Conservation (phyloP, 345 rosid genomes). For the Adansonia digitata region DNA sequence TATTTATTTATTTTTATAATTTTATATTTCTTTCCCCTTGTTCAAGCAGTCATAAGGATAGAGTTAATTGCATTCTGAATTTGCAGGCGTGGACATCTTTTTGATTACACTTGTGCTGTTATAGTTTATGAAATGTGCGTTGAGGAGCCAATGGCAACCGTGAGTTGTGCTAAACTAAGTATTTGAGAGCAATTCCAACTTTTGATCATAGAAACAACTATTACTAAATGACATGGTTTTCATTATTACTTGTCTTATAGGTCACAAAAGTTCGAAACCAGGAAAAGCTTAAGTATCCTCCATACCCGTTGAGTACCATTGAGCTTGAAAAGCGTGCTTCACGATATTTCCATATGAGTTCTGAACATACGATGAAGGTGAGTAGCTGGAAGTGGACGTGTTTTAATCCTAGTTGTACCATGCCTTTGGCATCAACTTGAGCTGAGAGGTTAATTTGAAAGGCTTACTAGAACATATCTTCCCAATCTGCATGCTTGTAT, state of each 20-base stretch:
- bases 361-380: conserved; percentile 96
- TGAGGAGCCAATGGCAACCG: conserved; percentile 77
- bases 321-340: conserved; percentile 98
- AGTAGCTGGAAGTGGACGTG: conserved; percentile 14
- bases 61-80: conserved; percentile 14
- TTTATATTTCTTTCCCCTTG: conserved; percentile 14
- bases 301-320: conserved; percentile 89
- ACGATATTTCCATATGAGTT: conserved; percentile 86
- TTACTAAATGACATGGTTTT: conserved; percentile 10
- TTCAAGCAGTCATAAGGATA: conserved; percentile 1
- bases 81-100: conserved; percentile 92
- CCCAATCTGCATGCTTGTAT: neutral
- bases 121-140: conserved; percentile 91
- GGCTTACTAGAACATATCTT: neutral
- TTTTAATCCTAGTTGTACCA: neutral
- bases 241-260: conserved; percentile 33
- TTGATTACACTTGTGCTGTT: conserved; percentile 76
- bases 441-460: neutral
- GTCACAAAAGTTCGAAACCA: conserved; percentile 74
- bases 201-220: conserved; percentile 10
- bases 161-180: conserved; percentile 35
- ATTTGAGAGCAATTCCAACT: conserved; percentile 6
- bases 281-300: conserved; percentile 82
- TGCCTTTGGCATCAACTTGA: neutral
- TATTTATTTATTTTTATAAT: neutral